Evolutionary conservation across 73 alveolate genomes (phyloP).

Genomic region (Blepharisma japonicum): DNA sequence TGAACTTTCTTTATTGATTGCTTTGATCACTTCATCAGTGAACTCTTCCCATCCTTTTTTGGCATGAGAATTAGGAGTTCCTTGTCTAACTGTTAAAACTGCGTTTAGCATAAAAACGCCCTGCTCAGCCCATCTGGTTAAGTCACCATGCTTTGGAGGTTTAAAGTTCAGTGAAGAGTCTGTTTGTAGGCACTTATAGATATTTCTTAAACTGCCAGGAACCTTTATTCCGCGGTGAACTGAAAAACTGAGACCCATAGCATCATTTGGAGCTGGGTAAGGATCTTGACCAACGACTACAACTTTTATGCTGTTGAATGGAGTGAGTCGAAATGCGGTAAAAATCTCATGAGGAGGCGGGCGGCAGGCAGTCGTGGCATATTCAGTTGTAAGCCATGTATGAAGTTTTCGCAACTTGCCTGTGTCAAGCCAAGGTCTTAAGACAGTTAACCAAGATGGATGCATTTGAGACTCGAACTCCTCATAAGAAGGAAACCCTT

Average conservation of each 20-base stretch:
- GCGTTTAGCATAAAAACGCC: slow-evolving; percentile 93
- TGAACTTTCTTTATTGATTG: slow-evolving; percentile 63
- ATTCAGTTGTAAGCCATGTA: slow-evolving; percentile 63
- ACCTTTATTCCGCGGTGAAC: slow-evolving; percentile 67
- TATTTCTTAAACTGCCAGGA: slow-evolving; percentile 89
- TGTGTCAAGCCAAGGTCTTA: neutral
- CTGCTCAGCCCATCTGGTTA: slow-evolving; percentile 87
- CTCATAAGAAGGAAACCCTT: neutral
- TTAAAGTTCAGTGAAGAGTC: slow-evolving; percentile 66
- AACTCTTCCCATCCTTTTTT: slow-evolving; percentile 90
- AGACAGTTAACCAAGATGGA: slow-evolving; percentile 2
- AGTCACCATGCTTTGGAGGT: slow-evolving; percentile 83
- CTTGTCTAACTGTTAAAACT: slow-evolving; percentile 81
- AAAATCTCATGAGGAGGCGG: slow-evolving; percentile 85
- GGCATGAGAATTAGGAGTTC: slow-evolving; percentile 83
- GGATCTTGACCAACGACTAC: slow-evolving; percentile 96
- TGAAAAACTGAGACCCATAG: slow-evolving; percentile 93
- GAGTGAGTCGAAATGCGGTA: slow-evolving; percentile 78
- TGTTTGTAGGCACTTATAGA: slow-evolving; percentile 76
- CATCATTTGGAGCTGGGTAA: slow-evolving; percentile 87
- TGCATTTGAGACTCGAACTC: neutral
- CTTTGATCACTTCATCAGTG: slow-evolving; percentile 82
- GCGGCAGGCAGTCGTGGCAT: slow-evolving; percentile 58
- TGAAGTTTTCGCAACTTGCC: neutral
- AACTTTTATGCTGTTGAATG: slow-evolving; percentile 71